Evolutionary conservation across 257 asterid genomes (phyloP), one percentile per base, ranked within the genome.

Genomic region (Gynochthodes officinalis): DNA sequence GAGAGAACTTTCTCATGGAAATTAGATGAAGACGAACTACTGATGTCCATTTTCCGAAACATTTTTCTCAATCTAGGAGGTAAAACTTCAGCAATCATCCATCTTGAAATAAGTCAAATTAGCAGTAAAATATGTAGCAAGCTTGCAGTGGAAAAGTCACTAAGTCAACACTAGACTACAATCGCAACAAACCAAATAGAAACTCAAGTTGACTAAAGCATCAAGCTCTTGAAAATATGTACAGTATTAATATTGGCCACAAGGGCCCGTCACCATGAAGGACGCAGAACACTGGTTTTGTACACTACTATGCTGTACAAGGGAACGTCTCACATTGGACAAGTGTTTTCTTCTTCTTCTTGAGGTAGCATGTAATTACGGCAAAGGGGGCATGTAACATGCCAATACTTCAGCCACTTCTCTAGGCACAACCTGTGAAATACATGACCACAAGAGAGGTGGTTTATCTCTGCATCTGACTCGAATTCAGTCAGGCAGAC

Each of bases 351-450:
- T 30, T 87, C 95, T 2, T 9, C 80, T 73, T 88, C 94, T 76
- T 81, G 92, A 78, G 96, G 85, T 76, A 89, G 78, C 89, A 93
- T 80, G 80, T 77, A 67, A 75, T 86, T 84, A 82, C 98, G 85
- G 71, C 98, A 93, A 54, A 93, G 96, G 11, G 98, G 98, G 78
- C 98, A 93, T 0, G 96, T 93, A 62, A 85, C 82, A 79, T 86
- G 83, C 97, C 96, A 93, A 64, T 77, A 82, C 79, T 84, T 89
- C 77, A 93, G 67, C 98, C 98, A 93, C 65, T 82, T 89, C 86
- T 89, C 97, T 15, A 93, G 82, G 82, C 97, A 93, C 23, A 65
- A 40, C 66, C 79, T 82, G 71, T 93, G 98, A 86, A 93, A 93
- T 42, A 91, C 87, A 28, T 93, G 98, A 65, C 96, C 94, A 27